Conservation (phyloP, 306 rosid species). For the Argentina anserina region DNA sequence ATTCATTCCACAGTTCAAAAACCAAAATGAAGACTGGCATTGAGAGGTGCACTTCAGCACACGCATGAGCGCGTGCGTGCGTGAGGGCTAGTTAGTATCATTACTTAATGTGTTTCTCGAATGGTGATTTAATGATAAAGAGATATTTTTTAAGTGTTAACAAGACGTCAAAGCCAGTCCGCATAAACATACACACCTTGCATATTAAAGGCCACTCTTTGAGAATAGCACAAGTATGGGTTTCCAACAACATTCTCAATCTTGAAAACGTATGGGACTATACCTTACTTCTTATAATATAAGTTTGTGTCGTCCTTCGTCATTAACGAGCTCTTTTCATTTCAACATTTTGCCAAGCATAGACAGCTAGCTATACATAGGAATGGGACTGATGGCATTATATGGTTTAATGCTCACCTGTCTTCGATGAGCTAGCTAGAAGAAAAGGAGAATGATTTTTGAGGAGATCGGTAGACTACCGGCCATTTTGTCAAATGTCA, state of each 20-base stretch:
- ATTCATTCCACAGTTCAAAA: too few relatives aligned
- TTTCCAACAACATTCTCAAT: neutral
- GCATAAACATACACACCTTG: neutral
- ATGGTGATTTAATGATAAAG: too few relatives aligned
- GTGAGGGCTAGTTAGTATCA: too few relatives aligned
- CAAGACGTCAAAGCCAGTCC: neutral
- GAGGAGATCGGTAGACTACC: neutral
- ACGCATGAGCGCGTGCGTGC: too few relatives aligned
- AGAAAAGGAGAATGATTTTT: neutral
- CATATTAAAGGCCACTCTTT: neutral
- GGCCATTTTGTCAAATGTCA: neutral
- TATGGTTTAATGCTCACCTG: neutral
- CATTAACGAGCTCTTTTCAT: neutral
- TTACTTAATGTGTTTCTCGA: too few relatives aligned
- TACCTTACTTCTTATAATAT: neutral
- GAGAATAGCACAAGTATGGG: neutral
- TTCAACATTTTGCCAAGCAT: neutral
- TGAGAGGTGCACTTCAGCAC: too few relatives aligned
- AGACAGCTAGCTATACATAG: neutral
- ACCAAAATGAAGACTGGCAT: too few relatives aligned
- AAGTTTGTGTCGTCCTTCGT: neutral
- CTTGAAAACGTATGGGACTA: neutral
- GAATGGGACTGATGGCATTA: neutral
- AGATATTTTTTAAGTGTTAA: too few relatives aligned
- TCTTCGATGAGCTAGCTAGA: neutral